Percentiles rank a stretch among this genome's conserved stretches.
phyloP scores from a whole-genome alignment of 176 grass and related monocot genomes.

The Bothriochloa decipiens region DNA sequence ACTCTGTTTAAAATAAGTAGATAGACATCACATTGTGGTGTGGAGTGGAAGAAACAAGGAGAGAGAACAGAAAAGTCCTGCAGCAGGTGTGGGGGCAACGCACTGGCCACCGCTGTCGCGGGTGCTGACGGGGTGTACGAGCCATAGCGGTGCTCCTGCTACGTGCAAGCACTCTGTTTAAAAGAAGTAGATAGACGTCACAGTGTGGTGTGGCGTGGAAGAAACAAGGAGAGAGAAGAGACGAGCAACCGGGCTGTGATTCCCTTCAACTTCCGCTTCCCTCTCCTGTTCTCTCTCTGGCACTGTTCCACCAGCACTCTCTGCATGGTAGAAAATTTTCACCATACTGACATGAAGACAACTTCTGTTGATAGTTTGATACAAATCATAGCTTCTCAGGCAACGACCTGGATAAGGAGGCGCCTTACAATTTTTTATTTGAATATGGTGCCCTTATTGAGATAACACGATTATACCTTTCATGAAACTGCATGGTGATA shows the following conservation, averaged over 20 bases:
- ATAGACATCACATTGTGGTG: too few relatives aligned
- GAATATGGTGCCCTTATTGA: neutral
- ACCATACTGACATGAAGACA: neutral
- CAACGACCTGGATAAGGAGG: neutral
- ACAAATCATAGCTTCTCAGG: neutral
- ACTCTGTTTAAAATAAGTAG: too few relatives aligned
- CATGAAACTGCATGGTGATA: constrained; percentile 30
- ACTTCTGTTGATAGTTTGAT: neutral
- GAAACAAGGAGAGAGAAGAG: neutral
- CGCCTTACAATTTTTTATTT: neutral
- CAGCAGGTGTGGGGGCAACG: neutral
- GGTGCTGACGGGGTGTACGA: neutral
- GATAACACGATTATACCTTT: neutral
- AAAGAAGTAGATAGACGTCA: neutral
- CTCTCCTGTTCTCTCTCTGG: neutral
- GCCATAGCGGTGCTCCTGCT: neutral
- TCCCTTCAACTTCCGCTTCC: neutral
- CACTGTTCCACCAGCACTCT: neutral
- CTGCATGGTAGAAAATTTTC: neutral
- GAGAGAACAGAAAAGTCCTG: neutral
- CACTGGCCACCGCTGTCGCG: neutral
- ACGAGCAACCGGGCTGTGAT: neutral
- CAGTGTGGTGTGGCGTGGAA: neutral
- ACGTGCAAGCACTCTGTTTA: neutral
- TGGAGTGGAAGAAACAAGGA: too few relatives aligned